phyloP scores from a whole-genome alignment of 805 yeast genomes.

The Isabelozyma pseudorhagii region DNA sequence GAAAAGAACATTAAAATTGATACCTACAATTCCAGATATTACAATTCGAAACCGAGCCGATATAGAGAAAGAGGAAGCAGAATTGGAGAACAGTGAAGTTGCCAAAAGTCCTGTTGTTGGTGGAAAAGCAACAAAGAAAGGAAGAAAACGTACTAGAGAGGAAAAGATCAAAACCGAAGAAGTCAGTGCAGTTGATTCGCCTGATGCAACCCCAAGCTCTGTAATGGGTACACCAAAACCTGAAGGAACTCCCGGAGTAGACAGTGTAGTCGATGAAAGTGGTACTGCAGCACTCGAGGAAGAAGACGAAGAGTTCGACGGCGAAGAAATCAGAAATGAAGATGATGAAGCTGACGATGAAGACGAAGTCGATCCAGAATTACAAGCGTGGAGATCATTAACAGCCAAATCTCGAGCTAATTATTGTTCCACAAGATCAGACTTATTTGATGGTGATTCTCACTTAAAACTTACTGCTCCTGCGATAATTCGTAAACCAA shows the following conservation, averaged over 20 bases:
- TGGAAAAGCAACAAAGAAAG: slow-evolving; percentile 40
- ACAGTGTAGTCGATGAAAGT: slow-evolving; percentile 3
- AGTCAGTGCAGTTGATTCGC: slow-evolving; percentile 13
- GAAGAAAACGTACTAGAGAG: slow-evolving; percentile 36
- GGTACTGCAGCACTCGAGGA: slow-evolving; percentile 32
- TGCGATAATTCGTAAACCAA: slow-evolving; percentile 65
- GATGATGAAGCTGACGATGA: slow-evolving; percentile 45
- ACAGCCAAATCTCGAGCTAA: slow-evolving; percentile 79
- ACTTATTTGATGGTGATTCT: slow-evolving; percentile 55
- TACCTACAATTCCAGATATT: slow-evolving; percentile 88
- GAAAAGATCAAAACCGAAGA: slow-evolving; percentile 31
- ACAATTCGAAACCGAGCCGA: slow-evolving; percentile 69
- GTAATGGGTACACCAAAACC: slow-evolving; percentile 10
- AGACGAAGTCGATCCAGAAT: slow-evolving; percentile 70
- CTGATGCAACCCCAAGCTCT: slow-evolving; percentile 10
- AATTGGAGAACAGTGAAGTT: slow-evolving; percentile 19
- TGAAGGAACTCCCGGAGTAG: slow-evolving; percentile 6
- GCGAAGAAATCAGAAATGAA: slow-evolving; percentile 36
- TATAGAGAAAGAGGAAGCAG: slow-evolving; percentile 63
- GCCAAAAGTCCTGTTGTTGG: slow-evolving; percentile 21
- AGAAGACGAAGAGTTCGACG: slow-evolving; percentile 39
- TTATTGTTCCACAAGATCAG: slow-evolving; percentile 65
- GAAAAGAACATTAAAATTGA: slow-evolving; percentile 70
- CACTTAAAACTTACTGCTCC: slow-evolving; percentile 63
- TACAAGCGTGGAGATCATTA: slow-evolving; percentile 78